Base-by-base conservation (phyloP, 2,329 filamentous ascomycete genomes). In the Coccinonectria pachysandricola region DNA sequence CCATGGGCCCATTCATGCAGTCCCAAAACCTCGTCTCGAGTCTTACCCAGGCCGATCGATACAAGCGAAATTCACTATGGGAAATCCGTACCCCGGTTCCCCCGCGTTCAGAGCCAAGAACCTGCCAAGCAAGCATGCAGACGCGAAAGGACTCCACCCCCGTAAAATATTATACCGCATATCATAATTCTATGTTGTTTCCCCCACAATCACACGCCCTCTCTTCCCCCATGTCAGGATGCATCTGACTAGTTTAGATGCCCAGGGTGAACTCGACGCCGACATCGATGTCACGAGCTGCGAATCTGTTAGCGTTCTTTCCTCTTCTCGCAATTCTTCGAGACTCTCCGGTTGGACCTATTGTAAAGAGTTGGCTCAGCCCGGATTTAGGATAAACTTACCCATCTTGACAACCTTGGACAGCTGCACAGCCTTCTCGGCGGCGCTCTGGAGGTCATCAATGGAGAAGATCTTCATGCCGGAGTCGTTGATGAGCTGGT, bases 381-480 rank as follows among this genome's bases (percentile, higher is more conserved):
- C n/a, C n/a, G n/a, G n/a, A n/a, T n/a, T n/a, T 18, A n/a, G 15
- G 20, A 15, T 26, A 6, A 22, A 71, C 78, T 67, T 65, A 83
- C 79, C 84, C 78, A 94, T 82, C 79, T 96, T 96, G 50, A 98
- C 91, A 45, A 98, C 83, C 75, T 95, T 96, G 50, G 86, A 95
- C 62, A 98, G 88, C 64, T 98, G 88, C 41, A 98, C 91, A 15
- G 87, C 82, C 73, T 93, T 96, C 75, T 96, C 91, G 40, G 91
- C 91, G 21, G 91, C 91, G 54, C 65, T 91, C 66, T 98, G 91
- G 49, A 98, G 75, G 64, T 98, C 91, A 55, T 96, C 88, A 38
- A 98, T 96, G 51, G 84, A 92, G 74, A 98, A 98, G 64, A 98
- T 98, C 79, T 98, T 98, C 53, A 98, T 75, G 48, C 91, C 87